Evolutionary conservation across 2,329 filamentous ascomycete species (phyloP).

Genomic region (Phoma herbarum): DNA sequence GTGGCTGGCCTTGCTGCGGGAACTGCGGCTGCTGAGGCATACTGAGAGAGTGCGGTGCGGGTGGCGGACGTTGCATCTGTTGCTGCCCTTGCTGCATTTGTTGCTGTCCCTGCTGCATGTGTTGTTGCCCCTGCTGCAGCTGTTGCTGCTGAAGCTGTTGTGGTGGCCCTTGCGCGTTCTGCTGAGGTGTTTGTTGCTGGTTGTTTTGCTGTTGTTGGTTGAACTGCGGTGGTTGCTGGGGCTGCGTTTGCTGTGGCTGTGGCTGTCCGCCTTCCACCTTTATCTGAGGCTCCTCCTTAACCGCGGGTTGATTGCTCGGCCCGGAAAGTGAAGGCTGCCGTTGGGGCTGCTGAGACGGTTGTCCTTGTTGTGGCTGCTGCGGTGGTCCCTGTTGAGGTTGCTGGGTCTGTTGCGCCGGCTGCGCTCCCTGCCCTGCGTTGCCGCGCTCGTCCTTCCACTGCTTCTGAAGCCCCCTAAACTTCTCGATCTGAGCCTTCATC

Average conservation of each 20-base stretch:
- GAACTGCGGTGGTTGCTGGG: constrained; percentile 36
- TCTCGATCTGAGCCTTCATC: constrained; percentile 46
- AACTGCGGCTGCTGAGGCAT: constrained; percentile 40
- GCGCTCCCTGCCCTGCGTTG: constrained; percentile 44
- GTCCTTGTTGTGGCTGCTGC: constrained; percentile 31
- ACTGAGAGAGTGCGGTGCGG: constrained; percentile 40
- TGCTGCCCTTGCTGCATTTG: constrained; percentile 36
- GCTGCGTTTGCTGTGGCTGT: constrained; percentile 26
- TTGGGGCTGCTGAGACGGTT: constrained; percentile 40
- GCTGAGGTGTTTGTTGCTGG: constrained; percentile 32
- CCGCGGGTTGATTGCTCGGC: constrained; percentile 33
- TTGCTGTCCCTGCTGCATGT: constrained; percentile 21
- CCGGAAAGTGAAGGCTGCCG: constrained; percentile 42
- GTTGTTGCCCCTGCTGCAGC: constrained; percentile 25
- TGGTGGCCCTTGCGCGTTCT: constrained; percentile 28
- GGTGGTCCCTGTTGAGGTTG: constrained; percentile 33
- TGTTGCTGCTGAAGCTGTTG: constrained; percentile 26
- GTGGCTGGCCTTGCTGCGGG: constrained; percentile 38
- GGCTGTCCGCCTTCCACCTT: constrained; percentile 47
- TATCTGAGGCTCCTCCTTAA: constrained; percentile 48
- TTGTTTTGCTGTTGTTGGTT: constrained; percentile 39
- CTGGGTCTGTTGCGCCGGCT: constrained; percentile 21
- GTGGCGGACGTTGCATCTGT: constrained; percentile 37
- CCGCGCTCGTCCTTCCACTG: constrained; percentile 47
- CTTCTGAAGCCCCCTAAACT: constrained; percentile 48